These are phyloP conservation scores for Lodderomyces beijingensis DNA, from an alignment of 1,139 yeast genomes.

Conservation along the genomic window DNA sequence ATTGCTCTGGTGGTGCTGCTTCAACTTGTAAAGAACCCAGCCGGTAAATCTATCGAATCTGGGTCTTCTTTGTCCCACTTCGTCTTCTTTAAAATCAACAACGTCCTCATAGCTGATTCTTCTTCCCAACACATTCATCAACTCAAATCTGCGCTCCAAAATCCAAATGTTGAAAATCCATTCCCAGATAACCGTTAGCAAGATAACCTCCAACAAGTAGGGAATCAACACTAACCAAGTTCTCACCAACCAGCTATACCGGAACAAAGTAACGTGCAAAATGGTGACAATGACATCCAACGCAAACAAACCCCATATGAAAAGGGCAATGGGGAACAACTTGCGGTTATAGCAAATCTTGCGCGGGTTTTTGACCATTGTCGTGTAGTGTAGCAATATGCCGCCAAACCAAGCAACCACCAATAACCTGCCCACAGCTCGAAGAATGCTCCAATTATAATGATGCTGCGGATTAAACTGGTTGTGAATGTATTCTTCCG, in stretches of 20 bases:
- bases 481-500: conserved; percentile 6
- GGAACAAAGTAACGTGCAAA: conserved; percentile 24
- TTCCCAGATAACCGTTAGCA: conserved; percentile 47
- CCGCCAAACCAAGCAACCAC: conserved; percentile 25
- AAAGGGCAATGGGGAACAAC: conserved; percentile 38
- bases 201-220: conserved; percentile 32
- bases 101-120: conserved; percentile 39
- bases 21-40: conserved; percentile 7
- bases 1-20: not conserved
- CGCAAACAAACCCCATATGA: conserved; percentile 31
- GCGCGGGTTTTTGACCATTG: conserved; percentile 26
- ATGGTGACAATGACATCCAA: conserved; percentile 28
- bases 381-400: conserved; percentile 27
- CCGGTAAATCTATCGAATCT: conserved; percentile 4
- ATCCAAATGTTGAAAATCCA: conserved; percentile 45
- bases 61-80: conserved; percentile 1
- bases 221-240: conserved; percentile 42
- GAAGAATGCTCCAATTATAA: conserved; percentile 21
- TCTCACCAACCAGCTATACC: conserved; percentile 25
- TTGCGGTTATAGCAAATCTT: conserved; percentile 31
- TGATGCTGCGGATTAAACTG: conserved; percentile 4
- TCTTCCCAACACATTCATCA: conserved; percentile 48
- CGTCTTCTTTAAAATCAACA: conserved; percentile 6
- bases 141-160: conserved; percentile 39
- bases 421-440: conserved; percentile 20